A percentile compares a stretch with the other conserved stretches of the same genome.
Conservation (phyloP, 1,284 basidiomycete species). For the Ustilago sp. region DNA sequence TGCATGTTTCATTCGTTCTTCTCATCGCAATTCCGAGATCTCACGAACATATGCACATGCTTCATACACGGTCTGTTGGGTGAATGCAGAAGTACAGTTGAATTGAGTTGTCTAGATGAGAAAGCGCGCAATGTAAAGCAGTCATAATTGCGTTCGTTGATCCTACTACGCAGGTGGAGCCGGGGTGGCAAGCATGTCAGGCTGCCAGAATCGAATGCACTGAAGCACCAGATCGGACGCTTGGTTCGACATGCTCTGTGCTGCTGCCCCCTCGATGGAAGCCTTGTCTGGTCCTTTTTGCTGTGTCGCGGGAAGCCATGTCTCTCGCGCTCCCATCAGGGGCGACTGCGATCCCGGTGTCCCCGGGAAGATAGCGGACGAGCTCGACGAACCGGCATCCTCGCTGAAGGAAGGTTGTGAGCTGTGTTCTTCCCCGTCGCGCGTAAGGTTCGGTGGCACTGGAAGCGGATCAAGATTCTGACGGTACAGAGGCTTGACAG, state of each 20-base stretch:
- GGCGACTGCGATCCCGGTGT: constrained; percentile 23
- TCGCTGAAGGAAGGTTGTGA: constrained; percentile 19
- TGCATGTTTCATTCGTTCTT: not conserved
- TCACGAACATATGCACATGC: not conserved
- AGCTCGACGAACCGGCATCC: constrained; percentile 20
- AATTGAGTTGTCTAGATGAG: not conserved
- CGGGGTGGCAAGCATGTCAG: constrained; percentile 14
- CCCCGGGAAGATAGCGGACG: constrained; percentile 1
- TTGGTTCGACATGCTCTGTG: constrained; percentile 13
- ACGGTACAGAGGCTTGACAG: constrained; percentile 22
- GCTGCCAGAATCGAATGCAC: constrained; percentile 42
- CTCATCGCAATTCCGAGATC: constrained; percentile 1
- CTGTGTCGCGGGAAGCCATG: not conserved
- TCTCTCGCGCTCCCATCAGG: not conserved
- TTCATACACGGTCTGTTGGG: not conserved
- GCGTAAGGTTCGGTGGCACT: not conserved
- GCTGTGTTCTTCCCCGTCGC: constrained; percentile 13
- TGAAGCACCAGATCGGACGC: constrained; percentile 33
- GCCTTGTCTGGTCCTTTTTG: not conserved
- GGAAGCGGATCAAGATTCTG: constrained; percentile 31
- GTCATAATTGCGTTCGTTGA: not conserved
- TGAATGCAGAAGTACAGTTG: not conserved
- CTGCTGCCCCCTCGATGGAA: not conserved
- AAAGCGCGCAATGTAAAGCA: not conserved
- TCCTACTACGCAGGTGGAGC: not conserved